Conservation (phyloP, 1,139 yeast genomes). For the Yamadazyma siamensis region DNA sequence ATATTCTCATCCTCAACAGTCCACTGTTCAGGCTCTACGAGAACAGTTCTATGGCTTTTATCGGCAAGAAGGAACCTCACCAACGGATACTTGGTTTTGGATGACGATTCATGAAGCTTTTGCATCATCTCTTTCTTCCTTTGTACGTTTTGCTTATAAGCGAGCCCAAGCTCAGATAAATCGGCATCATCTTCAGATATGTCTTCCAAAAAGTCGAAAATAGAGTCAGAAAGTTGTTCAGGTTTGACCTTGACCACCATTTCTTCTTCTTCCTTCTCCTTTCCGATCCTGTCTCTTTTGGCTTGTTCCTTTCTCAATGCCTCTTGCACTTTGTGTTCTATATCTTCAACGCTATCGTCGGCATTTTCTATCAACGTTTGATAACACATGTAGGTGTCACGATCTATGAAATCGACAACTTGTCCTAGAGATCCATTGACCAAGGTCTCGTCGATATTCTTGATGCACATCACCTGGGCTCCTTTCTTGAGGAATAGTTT, state of each 20-base stretch:
- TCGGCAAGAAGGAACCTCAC: slow-evolving; percentile 73
- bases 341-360: slow-evolving; percentile 15
- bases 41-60: slow-evolving; percentile 66
- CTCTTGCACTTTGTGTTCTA: slow-evolving; percentile 9
- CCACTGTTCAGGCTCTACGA: slow-evolving; percentile 46
- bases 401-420: slow-evolving; percentile 48
- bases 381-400: slow-evolving; percentile 31
- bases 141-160: slow-evolving; percentile 13
- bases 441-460: slow-evolving; percentile 79
- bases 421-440: slow-evolving; percentile 94
- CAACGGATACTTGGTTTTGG: slow-evolving; percentile 55
- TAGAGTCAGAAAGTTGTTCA: slow-evolving; percentile 19
- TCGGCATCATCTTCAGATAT: slow-evolving; percentile 5
- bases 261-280: slow-evolving; percentile 8
- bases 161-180: slow-evolving; percentile 4
- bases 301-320: neutral
- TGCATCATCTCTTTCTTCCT: slow-evolving; percentile 19
- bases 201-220: slow-evolving; percentile 20
- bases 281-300: slow-evolving; percentile 6
- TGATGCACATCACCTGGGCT: slow-evolving; percentile 95
- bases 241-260: slow-evolving; percentile 4
- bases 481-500: slow-evolving; percentile 64
- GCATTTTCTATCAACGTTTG: slow-evolving; percentile 19
- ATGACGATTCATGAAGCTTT: slow-evolving; percentile 16
- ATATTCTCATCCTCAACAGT: slow-evolving; percentile 37